A percentile compares a stretch with the other conserved stretches of the same genome.
Conservation (phyloP, 2,329 filamentous ascomycete species). For the Alternaria gaisen region DNA sequence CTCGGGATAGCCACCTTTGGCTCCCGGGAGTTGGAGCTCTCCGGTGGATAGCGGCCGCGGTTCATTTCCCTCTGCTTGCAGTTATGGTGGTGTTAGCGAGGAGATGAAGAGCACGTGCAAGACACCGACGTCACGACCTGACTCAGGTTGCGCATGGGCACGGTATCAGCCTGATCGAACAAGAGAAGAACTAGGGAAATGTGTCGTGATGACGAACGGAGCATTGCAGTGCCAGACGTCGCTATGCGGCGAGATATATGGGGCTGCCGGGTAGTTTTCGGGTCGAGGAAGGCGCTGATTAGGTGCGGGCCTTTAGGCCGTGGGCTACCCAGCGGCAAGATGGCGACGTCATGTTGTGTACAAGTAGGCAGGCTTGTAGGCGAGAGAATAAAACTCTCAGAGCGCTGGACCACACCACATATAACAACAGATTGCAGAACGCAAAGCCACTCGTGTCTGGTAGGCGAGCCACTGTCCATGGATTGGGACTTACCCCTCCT, state of each 20-base stretch:
- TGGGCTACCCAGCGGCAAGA: background rate
- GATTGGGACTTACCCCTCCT: background rate
- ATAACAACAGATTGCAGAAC: background rate
- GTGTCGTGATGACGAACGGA: conserved; percentile 1
- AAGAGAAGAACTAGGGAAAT: too few relatives aligned
- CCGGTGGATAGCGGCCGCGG: background rate
- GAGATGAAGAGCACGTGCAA: background rate
- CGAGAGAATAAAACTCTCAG: background rate
- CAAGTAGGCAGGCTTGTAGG: background rate
- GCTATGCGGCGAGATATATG: background rate
- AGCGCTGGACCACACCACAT: conserved; percentile 2
- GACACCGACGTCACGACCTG: too few relatives aligned
- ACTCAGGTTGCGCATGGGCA: too few relatives aligned
- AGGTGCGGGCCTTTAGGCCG: background rate
- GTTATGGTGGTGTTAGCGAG: background rate
- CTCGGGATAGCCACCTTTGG: conserved; percentile 18
- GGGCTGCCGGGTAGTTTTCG: background rate
- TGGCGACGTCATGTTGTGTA: conserved; percentile 8
- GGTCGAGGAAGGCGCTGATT: background rate
- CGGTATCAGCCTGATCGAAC: too few relatives aligned
- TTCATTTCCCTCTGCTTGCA: too few relatives aligned
- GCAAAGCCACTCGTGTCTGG: background rate
- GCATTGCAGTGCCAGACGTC: background rate
- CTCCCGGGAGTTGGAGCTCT: conserved; percentile 4
- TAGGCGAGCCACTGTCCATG: background rate